Evolutionary conservation across 176 grass and related monocot species (phyloP).

Genomic region (Tillandsia leiboldiana): DNA sequence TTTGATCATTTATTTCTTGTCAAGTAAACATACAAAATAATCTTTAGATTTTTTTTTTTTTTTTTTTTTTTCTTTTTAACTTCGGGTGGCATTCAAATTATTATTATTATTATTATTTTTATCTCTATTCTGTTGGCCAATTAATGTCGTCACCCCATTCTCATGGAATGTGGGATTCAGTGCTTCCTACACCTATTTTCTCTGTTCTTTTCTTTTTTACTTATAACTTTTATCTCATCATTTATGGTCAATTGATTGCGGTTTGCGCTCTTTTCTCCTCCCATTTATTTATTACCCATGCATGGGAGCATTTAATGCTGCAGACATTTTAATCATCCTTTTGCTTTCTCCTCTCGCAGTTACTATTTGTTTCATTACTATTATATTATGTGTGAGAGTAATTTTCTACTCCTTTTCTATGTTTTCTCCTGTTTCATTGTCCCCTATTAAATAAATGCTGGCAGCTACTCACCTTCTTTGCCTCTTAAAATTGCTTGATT

Average conservation of each 20-base stretch:
- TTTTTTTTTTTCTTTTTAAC: not conserved
- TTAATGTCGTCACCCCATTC: not conserved
- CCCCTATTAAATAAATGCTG: conserved; percentile 38
- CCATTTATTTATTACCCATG: conserved; percentile 21
- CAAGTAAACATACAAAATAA: not conserved
- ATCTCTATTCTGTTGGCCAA: not conserved
- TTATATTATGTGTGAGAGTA: not conserved
- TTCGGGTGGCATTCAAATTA: not conserved
- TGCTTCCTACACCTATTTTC: not conserved
- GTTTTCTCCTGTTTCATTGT: conserved; percentile 10
- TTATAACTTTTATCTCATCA: not conserved
- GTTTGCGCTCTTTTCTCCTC: not conserved
- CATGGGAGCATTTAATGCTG: conserved; percentile 24
- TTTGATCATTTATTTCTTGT: too few species aligned
- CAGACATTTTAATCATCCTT: not conserved
- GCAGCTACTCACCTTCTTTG: conserved; percentile 29
- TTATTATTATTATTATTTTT: not conserved
- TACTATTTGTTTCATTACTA: conserved; percentile 1
- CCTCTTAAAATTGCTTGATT: conserved; percentile 10
- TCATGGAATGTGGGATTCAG: not conserved
- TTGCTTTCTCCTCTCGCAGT: conserved; percentile 1
- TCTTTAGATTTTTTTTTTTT: not conserved
- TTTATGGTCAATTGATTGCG: not conserved
- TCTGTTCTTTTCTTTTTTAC: too few species aligned
- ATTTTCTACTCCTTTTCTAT: not conserved